These are phyloP conservation scores for Apiospora kogelbergensis DNA, from an alignment of 2,329 filamentous ascomycete genomes.

Conservation along the genomic window DNA sequence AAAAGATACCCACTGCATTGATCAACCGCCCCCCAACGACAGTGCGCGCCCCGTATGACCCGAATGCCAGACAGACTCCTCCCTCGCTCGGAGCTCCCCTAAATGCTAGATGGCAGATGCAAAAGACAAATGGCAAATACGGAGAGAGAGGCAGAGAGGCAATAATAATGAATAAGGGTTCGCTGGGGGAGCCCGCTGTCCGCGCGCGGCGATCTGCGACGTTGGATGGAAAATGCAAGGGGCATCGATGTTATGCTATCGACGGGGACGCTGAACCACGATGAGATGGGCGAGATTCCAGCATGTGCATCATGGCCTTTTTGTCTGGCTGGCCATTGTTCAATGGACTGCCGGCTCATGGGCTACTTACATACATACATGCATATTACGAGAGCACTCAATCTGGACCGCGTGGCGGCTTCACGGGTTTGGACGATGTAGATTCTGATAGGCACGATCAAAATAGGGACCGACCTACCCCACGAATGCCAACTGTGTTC, in stretches of 20 bases:
- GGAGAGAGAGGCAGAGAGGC: not conserved
- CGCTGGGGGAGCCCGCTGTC: not conserved
- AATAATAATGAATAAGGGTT: not conserved
- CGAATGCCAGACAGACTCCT: not conserved
- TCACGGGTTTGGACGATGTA: not conserved
- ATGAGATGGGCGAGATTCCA: not conserved
- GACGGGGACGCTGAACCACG: not conserved
- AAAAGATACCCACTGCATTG: not conserved
- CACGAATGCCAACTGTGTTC: not conserved
- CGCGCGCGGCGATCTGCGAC: not conserved
- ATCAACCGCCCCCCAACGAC: not conserved
- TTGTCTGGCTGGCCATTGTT: not conserved
- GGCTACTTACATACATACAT: not conserved
- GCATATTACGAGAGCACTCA: not conserved
- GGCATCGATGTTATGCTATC: not conserved
- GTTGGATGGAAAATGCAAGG: not conserved
- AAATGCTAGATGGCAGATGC: not conserved
- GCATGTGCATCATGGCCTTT: not conserved
- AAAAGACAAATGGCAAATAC: not conserved
- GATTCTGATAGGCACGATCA: not conserved
- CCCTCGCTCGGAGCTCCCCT: not conserved
- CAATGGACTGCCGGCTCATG: not conserved
- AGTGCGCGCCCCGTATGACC: not conserved
- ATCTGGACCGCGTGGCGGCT: constrained; percentile 1
- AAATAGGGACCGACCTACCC: constrained; percentile 3